Percentiles rank a stretch among this genome's conserved stretches.
Conservation (phyloP, 352 stramenopile species). For the Proteromonas lacertae region DNA sequence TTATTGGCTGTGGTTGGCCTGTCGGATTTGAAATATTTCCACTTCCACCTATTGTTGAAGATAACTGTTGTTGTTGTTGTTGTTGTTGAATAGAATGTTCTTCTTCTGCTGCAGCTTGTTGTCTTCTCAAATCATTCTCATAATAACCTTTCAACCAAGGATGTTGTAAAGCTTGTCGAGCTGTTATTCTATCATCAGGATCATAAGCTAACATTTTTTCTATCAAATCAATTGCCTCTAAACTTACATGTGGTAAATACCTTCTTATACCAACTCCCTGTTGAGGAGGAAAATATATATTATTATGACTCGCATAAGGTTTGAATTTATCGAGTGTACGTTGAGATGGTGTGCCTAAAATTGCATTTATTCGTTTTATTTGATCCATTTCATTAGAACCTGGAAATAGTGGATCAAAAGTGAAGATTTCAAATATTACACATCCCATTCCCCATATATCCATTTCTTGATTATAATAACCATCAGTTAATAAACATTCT, state of each 20-base stretch:
- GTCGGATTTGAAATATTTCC: too few relatives aligned
- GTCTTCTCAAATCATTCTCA: too few relatives aligned
- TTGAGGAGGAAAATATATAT: conserved; percentile 54
- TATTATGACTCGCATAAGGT: conserved; percentile 42
- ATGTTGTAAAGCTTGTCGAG: conserved; percentile 40
- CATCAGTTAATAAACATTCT: conserved; percentile 65
- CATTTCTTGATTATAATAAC: conserved; percentile 75
- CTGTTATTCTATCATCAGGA: conserved; percentile 40
- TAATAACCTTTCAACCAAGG: conserved; percentile 45
- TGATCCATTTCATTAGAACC: conserved; percentile 68
- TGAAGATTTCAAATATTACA: conserved; percentile 72
- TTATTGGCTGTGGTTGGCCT: too few relatives aligned
- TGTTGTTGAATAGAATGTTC: too few relatives aligned
- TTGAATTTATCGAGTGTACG: conserved; percentile 53
- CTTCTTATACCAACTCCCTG: conserved; percentile 33
- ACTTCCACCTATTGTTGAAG: too few relatives aligned
- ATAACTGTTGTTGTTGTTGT: too few relatives aligned
- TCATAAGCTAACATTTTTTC: conserved; percentile 22
- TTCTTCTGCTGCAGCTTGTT: too few relatives aligned
- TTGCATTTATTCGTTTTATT: conserved; percentile 64
- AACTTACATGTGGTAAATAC: conserved; percentile 41
- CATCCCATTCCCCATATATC: conserved; percentile 73
- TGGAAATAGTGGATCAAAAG: conserved; percentile 60
- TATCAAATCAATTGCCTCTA: conserved; percentile 36
- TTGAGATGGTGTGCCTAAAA: conserved; percentile 42